A percentile compares a stretch with the other conserved stretches of the same genome.
phyloP scores from a whole-genome alignment of 805 yeast genomes.

The Monosporozyma aerobia region DNA sequence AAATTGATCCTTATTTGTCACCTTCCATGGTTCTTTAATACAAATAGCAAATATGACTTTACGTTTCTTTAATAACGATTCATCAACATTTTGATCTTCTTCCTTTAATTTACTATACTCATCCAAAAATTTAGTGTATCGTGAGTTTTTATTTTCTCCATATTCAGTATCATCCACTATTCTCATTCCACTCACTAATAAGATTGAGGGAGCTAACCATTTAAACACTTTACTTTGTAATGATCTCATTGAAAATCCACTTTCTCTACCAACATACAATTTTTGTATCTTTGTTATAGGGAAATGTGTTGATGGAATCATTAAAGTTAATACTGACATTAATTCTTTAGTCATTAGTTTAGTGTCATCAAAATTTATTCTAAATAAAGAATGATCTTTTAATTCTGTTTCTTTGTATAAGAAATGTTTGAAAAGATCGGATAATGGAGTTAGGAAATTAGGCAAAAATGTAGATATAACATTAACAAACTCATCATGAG shows the following conservation, averaged over 20 bases:
- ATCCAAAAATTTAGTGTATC: slow-evolving; percentile 44
- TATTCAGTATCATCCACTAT: slow-evolving; percentile 27
- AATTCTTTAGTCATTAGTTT: slow-evolving; percentile 26
- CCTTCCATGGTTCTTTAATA: slow-evolving; percentile 66
- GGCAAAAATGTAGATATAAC: slow-evolving; percentile 33
- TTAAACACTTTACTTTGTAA: slow-evolving; percentile 76
- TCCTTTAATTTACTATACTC: slow-evolving; percentile 38
- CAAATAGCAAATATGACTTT: slow-evolving; percentile 55
- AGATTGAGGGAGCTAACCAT: slow-evolving; percentile 81
- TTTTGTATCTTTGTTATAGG: slow-evolving; percentile 29
- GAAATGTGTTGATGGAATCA: slow-evolving; percentile 28
- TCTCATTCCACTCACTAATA: slow-evolving; percentile 59
- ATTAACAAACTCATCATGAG: slow-evolving; percentile 28
- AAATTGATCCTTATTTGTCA: slow-evolving; percentile 61
- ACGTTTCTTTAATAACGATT: slow-evolving; percentile 21
- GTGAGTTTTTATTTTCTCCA: slow-evolving; percentile 19
- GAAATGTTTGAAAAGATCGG: slow-evolving; percentile 35
- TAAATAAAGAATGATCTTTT: slow-evolving; percentile 4
- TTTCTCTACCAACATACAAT: slow-evolving; percentile 58
- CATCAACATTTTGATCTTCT: slow-evolving; percentile 17
- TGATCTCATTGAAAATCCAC: slow-evolving; percentile 81
- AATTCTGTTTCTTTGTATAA: slow-evolving; percentile 28
- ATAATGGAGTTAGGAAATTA: slow-evolving; percentile 36
- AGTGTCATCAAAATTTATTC: slow-evolving; percentile 2
- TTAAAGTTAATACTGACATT: slow-evolving; percentile 35